phyloP scores from a whole-genome alignment of 108 stramenopile species.

The Pseudonitzschia delicatissima region DNA sequence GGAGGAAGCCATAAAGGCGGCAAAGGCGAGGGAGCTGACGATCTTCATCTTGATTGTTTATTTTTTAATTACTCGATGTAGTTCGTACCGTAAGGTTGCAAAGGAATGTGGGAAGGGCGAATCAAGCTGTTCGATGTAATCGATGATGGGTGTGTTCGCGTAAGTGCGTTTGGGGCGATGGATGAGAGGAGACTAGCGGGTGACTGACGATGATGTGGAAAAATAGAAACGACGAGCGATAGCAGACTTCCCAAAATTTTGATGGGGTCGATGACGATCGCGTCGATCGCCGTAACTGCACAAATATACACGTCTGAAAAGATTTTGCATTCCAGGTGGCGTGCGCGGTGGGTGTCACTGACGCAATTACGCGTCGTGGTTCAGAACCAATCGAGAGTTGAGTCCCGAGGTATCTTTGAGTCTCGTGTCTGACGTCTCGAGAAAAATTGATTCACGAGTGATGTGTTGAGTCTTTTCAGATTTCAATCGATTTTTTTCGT shows the following conservation, averaged over 20 bases:
- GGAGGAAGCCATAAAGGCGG: constrained; percentile 21
- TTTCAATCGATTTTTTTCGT: too few relatives aligned
- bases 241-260: not conserved
- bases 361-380: not conserved
- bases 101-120: not conserved
- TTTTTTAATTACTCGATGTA: not conserved
- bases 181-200: not conserved
- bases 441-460: too few relatives aligned
- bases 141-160: not conserved
- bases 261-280: too few relatives aligned
- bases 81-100: not conserved
- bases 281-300: too few relatives aligned
- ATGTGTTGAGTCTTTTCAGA: too few relatives aligned
- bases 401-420: not conserved
- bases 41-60: constrained; percentile 23
- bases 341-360: not conserved
- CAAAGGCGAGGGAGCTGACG: constrained; percentile 23
- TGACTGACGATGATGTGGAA: constrained; percentile 3
- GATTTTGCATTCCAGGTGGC: not conserved
- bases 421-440: too few relatives aligned
- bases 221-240: not conserved
- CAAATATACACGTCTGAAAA: constrained; percentile 4
- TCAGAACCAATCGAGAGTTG: not conserved
- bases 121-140: not conserved
- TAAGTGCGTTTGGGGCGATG: not conserved